phyloP scores from a whole-genome alignment of 192 early-diverging fungal genomes.

The Coemansia sp. region DNA sequence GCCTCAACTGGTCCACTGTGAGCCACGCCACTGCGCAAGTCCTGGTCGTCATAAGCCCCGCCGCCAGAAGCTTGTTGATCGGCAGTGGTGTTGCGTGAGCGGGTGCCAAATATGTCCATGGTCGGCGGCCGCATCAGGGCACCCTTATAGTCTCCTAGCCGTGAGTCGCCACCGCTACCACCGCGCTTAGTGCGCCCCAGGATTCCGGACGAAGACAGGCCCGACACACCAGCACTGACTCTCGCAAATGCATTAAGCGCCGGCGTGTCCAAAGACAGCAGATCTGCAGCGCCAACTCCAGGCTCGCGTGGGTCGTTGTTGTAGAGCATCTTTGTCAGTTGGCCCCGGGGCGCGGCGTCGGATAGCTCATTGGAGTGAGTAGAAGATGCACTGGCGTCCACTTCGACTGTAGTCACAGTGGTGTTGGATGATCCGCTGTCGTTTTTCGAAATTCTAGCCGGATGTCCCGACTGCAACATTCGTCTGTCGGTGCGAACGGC shows the following conservation, averaged over 20 bases:
- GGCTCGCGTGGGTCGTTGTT: conserved; percentile 22
- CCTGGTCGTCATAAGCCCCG: conserved; percentile 2
- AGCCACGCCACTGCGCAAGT: conserved; percentile 7
- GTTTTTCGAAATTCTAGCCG: conserved; percentile 18
- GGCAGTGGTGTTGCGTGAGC: conserved; percentile 10
- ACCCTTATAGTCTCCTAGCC: conserved; percentile 38
- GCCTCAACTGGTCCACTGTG: conserved; percentile 24
- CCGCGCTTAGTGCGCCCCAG: conserved; percentile 30
- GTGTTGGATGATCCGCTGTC: conserved; percentile 29
- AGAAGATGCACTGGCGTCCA: conserved; percentile 22
- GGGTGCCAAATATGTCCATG: conserved; percentile 37
- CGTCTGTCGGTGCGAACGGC: conserved; percentile 9
- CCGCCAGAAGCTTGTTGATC: conserved; percentile 5
- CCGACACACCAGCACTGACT: background rate
- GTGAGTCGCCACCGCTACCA: conserved; percentile 40
- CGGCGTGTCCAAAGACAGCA: background rate
- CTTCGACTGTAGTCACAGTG: conserved; percentile 34
- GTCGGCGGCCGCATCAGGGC: conserved; percentile 24
- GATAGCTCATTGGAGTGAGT: conserved; percentile 10
- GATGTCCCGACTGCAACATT: background rate
- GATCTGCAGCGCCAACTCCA: background rate
- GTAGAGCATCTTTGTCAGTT: conserved; percentile 44
- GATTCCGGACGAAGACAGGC: background rate
- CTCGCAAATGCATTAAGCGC: background rate
- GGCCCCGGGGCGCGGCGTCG: conserved; percentile 22